Evolutionary conservation across 306 rosid genomes (phyloP), one percentile per base, ranked within the genome.

Genomic region (Carpinus fangiana): DNA sequence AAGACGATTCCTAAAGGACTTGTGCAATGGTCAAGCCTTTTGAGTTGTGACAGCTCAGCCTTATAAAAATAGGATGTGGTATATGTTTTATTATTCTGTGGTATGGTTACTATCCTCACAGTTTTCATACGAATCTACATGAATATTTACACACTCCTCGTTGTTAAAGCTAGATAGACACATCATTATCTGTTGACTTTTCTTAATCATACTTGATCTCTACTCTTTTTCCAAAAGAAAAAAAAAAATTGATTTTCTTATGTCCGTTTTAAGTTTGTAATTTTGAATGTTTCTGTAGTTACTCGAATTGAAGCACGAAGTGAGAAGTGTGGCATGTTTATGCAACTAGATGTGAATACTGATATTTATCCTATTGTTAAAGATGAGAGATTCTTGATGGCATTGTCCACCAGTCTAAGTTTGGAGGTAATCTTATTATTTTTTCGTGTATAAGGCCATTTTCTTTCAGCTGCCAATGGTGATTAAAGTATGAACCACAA

Each of bases 281-380:
- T 59, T 71, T 70, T 69, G 10, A 70, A 54, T 12, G 3, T 70
- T 3, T 83, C 48, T 74, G 73, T 74, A 94, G 97, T 95, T 76
- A 90, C 93, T 53, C 84, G 97, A 81, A 81, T 95, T 54, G 90
- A 82, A n/a, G 97, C 93, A 54, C 73, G 54, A 23, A 88, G 98
- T 77, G 96, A 95, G 89, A 95, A 90, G 85, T 73, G 74, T 72
- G 91, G 78, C 77, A 90, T 87, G 86, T 10, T 74, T 78, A 79
- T 92, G 88, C 90, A 76, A 51, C 87, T 92, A 38, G 97, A 95
- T 78, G 90, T 92, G 73, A 91, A 92, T 79, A 85, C 97, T 0
- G 95, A 95, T 85, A 86, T 95, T 79, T 95, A 92, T 86, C 97
- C 97, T 9, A 78, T 92, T 78, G 82, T 72, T 7, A 76, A 79